Base-by-base conservation (phyloP, 805 yeast genomes). In the Teunomyces kruisii region DNA sequence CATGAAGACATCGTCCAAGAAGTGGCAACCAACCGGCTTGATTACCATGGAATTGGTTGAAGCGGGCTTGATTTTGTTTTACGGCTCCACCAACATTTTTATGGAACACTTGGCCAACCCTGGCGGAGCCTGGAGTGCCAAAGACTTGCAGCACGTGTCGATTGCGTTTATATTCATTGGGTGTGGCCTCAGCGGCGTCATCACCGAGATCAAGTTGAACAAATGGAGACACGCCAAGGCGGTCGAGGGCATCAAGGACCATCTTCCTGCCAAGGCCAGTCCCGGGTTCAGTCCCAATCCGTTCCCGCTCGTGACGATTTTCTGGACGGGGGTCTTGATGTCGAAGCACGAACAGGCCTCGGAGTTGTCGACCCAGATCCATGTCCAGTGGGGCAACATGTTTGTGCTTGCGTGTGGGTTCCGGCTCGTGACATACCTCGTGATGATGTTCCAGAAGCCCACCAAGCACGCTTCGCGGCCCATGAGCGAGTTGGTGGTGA, bases 281-380 rank as follows among this genome's bases (percentile, higher is more conserved):
- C 91, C 91, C 1, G 95, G 95, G 0, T 87, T 72, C 63, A 84
- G 96, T 1, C 91, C 96, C 52, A 94, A 94, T 62, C 97, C 97
- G 28, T 89, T 94, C 79, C 97, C 98, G 3, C 83, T 88, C 1
- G 79, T 94, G 52, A 89, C 95, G 2, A 87, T 94, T 28, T 94
- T 88, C 68, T 94, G 97, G 96, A 94, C 98, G 1, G 99, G 99
- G 24, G 76, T 85, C 10, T 74, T 94, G 50, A 94, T 94, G 99
- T 90, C 97, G 1, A 88, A 86, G 64, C 99, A 94, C 66, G 83
- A 81, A 32, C 99, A 94, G 66, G 86, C 91, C 5, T 84, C 94
- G 1, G 72, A 62, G 43, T 75, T 86, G 27, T 83, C 97, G 2
- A 89, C 97, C 2, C 72, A 67, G 13, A 79, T 94, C 50, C 99